Evolutionary conservation across 2,329 filamentous ascomycete genomes (phyloP), one percentile per base, ranked within the genome.

Genomic region (Calonectria naviculata): DNA sequence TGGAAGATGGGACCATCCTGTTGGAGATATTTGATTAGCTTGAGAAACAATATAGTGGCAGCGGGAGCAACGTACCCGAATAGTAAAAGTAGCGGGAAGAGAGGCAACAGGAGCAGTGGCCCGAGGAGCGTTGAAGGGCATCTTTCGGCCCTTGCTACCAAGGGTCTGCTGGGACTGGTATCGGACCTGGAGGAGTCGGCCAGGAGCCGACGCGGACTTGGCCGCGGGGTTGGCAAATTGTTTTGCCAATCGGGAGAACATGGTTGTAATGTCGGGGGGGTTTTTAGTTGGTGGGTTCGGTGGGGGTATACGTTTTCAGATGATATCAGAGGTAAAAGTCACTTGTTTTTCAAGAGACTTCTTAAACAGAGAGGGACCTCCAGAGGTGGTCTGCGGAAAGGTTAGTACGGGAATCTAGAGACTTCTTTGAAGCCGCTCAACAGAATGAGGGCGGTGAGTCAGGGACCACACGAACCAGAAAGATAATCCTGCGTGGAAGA

Each of bases 1-100:
- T 95, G 94, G 88, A 98, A 98, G 81, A 98, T 93, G 52, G 97
- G 97, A 73, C 97, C 97, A 87, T 98, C 95, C 92, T 95, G 80
- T 38, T 15, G 52, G 13, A 26, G 38, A 65, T 49, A 58, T 54
- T 52, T 38, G n/a, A 47, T 78, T 60, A 77, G 74, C 47, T 36
- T 36, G 29, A 12, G 21, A 13, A 31, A 8, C 26, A 70, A 38
- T 29, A 19, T n/a, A 54, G 36, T 29, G 38, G 24, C 29, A 56
- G 36, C 36, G 24, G 49, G 36, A 44, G 38, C 26, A 15, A 85
- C 90, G 67, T 88, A 95, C 93, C 86, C 94, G 93, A 84, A 99
- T 97, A 74, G 96, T 98, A 81, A 99, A 94, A 70, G 97, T 98
- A 74, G 97, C 97, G 79, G 82, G 82, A 46, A 83, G 65, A 63